Evolutionary conservation across 2,329 filamentous ascomycete genomes (phyloP).

Genomic region (Drechslerella dactyloides): DNA sequence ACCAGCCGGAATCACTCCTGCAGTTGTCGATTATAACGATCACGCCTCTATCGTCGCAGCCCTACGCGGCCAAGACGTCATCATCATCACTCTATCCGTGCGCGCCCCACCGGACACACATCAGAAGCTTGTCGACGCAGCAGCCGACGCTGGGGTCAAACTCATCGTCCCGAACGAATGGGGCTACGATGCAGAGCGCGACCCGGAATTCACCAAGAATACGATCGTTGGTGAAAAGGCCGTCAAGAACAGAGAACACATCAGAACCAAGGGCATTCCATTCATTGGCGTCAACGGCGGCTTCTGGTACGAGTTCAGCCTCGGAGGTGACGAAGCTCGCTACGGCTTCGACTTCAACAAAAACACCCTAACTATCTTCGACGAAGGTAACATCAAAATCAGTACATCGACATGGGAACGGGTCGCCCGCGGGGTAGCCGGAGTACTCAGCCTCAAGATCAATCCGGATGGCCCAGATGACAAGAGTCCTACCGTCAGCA

Average conservation of each 20-base stretch:
- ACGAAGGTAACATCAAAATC: constrained; percentile 66
- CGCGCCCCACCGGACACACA: constrained; percentile 61
- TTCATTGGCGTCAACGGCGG: constrained; percentile 62
- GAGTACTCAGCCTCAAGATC: constrained; percentile 61
- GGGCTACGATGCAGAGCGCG: constrained; percentile 56
- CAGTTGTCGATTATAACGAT: constrained; percentile 61
- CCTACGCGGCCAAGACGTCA: constrained; percentile 64
- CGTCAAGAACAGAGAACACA: constrained; percentile 57
- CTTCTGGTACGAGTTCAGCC: constrained; percentile 65
- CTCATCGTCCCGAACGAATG: constrained; percentile 66
- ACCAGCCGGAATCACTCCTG: constrained; percentile 60
- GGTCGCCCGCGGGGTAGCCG: constrained; percentile 64
- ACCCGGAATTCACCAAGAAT: constrained; percentile 57
- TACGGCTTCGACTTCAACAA: constrained; percentile 64
- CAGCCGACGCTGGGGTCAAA: constrained; percentile 64
- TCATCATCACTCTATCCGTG: constrained; percentile 65
- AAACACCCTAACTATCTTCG: constrained; percentile 58
- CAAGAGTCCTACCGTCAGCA: constrained; percentile 58
- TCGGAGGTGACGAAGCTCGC: constrained; percentile 57
- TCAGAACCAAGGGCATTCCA: constrained; percentile 56
- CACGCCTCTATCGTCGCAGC: constrained; percentile 61
- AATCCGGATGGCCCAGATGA: constrained; percentile 57
- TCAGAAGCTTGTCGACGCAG: constrained; percentile 64
- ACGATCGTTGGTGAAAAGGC: constrained; percentile 57
- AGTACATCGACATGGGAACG: constrained; percentile 68